A percentile compares a stretch with the other conserved stretches of the same genome.
Evolutionary conservation across 179 eudicot genomes (phyloP).

Genomic region (Patellifolia procumbens): DNA sequence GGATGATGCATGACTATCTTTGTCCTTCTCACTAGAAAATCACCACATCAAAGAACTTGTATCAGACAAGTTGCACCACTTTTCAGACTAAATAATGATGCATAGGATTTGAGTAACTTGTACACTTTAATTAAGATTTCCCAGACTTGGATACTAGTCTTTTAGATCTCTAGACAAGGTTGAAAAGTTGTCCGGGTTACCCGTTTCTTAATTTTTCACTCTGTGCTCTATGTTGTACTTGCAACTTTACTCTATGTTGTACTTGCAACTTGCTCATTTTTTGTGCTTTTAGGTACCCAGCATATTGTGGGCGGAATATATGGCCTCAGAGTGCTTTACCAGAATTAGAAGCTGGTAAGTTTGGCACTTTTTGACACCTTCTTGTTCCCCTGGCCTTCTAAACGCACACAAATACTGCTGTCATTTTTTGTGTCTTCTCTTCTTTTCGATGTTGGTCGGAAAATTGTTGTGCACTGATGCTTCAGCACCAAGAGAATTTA

Average conservation of each 20-base stretch:
- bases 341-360: conserved; percentile 86
- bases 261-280: neutral
- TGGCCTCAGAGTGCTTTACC: conserved; percentile 83
- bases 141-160: neutral
- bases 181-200: neutral
- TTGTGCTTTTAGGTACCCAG: conserved; percentile 67
- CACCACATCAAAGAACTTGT: no score
- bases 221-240: neutral
- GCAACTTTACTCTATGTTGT: neutral
- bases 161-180: neutral
- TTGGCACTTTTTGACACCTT: no score
- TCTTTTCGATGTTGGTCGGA: neutral
- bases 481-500: neutral
- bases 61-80: neutral
- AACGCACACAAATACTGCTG: neutral
- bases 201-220: neutral
- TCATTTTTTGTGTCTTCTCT: neutral
- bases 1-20: no score
- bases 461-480: no score
- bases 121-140: neutral
- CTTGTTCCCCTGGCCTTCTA: neutral
- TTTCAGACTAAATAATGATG: neutral
- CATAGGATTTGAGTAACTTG: neutral
- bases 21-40: no score
- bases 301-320: conserved; percentile 83